Conservation (phyloP, 75 land plant genomes). For the Pinus albicaulis region DNA sequence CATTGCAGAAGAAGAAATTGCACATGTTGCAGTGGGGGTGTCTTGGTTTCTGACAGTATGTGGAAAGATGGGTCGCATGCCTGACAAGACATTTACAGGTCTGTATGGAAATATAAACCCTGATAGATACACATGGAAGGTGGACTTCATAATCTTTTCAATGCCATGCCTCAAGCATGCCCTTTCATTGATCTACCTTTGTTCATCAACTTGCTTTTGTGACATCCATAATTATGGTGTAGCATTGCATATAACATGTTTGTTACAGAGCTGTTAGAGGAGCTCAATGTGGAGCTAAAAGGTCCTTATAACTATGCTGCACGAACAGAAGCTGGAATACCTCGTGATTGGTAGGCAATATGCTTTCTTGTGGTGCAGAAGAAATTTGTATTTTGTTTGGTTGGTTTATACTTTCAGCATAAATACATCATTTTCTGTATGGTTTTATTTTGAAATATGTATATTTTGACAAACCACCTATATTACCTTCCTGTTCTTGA, state of each 20-base stretch:
- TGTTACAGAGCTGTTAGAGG: constrained; percentile 54
- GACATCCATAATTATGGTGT: background rate
- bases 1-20: constrained; percentile 93
- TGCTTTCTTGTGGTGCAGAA: background rate
- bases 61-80: constrained; percentile 56
- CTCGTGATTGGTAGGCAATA: constrained; percentile 63
- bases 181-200: background rate
- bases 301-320: constrained; percentile 93
- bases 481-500: background rate
- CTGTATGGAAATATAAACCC: background rate
- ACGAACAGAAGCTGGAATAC: constrained; percentile 78
- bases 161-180: background rate
- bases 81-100: constrained; percentile 81
- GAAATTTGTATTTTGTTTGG: background rate
- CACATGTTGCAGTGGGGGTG: constrained; percentile 96
- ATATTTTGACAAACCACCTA: background rate
- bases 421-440: background rate
- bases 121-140: background rate
- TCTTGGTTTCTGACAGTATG: constrained; percentile 82
- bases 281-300: constrained; percentile 72
- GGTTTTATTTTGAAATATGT: background rate
- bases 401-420: background rate
- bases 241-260: background rate
- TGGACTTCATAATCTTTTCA: background rate
- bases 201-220: background rate